Percentiles rank a stretch among this genome's conserved stretches.
Evolutionary conservation across 2,329 filamentous ascomycete genomes (phyloP).

Genomic region (Beauveria pseudobassiana): DNA sequence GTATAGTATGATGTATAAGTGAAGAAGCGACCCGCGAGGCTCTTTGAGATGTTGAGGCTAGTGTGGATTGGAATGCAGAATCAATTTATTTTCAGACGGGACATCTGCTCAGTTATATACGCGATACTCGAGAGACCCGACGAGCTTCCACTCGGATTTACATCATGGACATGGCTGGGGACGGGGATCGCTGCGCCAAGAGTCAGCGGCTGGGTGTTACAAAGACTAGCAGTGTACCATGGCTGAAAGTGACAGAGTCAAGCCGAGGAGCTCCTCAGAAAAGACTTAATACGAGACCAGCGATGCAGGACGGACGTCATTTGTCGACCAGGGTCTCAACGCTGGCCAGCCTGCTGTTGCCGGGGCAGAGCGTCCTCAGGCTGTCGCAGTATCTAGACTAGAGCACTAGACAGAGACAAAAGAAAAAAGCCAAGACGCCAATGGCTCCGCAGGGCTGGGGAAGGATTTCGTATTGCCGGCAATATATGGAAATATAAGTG

Average conservation of each 20-base stretch:
- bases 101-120: not conserved
- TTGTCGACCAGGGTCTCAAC: not conserved
- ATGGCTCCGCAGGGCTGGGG: slow-evolving; percentile 6
- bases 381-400: not conserved
- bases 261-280: no score
- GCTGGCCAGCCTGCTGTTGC: not conserved
- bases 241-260: not conserved
- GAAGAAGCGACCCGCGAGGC: not conserved
- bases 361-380: not conserved
- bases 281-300: slow-evolving; percentile 4
- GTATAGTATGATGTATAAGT: not conserved
- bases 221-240: not conserved
- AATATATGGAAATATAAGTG: not conserved
- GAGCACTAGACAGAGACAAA: no score
- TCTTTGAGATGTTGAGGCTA: not conserved
- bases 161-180: not conserved
- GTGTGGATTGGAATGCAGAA: not conserved
- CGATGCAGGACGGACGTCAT: slow-evolving; percentile 9
- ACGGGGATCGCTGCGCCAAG: not conserved
- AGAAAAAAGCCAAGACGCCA: not conserved
- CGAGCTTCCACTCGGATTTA: not conserved
- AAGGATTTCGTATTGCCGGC: slow-evolving; percentile 7
- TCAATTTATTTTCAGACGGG: not conserved
- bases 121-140: not conserved
- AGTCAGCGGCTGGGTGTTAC: not conserved